phyloP scores from a whole-genome alignment of 1,284 basidiomycete genomes.

The Ceratobasidium sp. region DNA sequence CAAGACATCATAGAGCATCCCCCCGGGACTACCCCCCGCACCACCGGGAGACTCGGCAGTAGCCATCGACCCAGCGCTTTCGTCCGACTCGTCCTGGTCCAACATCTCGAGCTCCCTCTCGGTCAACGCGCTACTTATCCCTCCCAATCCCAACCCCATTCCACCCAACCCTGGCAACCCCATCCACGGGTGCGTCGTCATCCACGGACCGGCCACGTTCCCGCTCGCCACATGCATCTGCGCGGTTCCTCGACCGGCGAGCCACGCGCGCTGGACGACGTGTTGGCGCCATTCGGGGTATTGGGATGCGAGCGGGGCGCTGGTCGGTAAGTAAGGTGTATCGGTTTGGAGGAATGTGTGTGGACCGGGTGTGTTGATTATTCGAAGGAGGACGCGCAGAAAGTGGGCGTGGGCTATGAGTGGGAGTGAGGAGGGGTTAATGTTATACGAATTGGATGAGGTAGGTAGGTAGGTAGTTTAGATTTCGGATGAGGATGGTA shows the following conservation, averaged over 20 bases:
- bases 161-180: no score
- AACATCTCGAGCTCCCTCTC: slow-evolving; percentile 15
- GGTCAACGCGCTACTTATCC: slow-evolving; percentile 6
- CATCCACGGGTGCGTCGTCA: no score
- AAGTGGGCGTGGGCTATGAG: slow-evolving; percentile 28
- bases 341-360: slow-evolving; percentile 11
- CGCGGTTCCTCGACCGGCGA: slow-evolving; percentile 21
- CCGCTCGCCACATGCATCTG: background rate
- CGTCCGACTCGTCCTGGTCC: background rate
- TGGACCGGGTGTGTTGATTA: slow-evolving; percentile 30
- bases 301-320: slow-evolving; percentile 19
- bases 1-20: background rate
- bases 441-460: background rate
- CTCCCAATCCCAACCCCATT: no score
- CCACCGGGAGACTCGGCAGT: no score
- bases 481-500: no score
- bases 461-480: background rate
- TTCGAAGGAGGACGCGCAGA: slow-evolving; percentile 28
- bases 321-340: background rate
- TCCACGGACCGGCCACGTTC: slow-evolving; percentile 16
- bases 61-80: slow-evolving; percentile 11
- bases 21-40: no score
- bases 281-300: slow-evolving; percentile 43
- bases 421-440: background rate
- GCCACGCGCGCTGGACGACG: slow-evolving; percentile 35